Evolutionary conservation across 305 asterid genomes (phyloP), one percentile per base, ranked within the genome.

Genomic region (Fraxinus xanthoxyloides): DNA sequence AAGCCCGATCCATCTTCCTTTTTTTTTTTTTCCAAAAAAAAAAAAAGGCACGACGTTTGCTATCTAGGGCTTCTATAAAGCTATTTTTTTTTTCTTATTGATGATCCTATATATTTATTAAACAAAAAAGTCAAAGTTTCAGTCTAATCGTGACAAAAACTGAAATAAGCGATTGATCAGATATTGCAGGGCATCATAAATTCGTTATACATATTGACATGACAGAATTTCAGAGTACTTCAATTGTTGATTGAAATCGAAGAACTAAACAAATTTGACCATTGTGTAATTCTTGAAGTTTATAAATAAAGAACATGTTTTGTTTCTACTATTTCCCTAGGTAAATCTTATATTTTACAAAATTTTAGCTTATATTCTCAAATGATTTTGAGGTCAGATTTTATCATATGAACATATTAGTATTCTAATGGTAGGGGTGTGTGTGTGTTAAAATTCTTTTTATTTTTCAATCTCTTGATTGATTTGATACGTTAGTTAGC

Each of bases 61-160:
- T 81, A 4, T 82, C 79, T 84, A 84, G 89, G 85, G 84, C 82
- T 82, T 35, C 36, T 70, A 82, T 2, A 56, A 32, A 21, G 30
- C 51, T 40, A 75, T 19, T 40, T 63, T 6, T 24, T 63, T 63
- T 40, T 40, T 9, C 15, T 38, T 38, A 38, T 38, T 40, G 48
- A 9, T 40, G 48, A 40, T 40, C 48, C 9, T 40, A 40, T 9
- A 40, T 40, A 40, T 40, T 40, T 40, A 40, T 40, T 46, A 13
- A 46, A 46, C 56, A 46, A 46, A 13, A 46, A 46, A 19, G 8
- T 79, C 54, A 61, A 46, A 9, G 35, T 72, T 72, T 48, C 19
- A 13, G 21, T 15, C 59, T 34, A n/a, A 34, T n/a, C 19, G 65
- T 56, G 12, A 56, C 26, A 56, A 59, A 5, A 77, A 21, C 32